These are phyloP conservation scores for Persicaria maculosa DNA, from an alignment of 148 eudicot genomes.

Conservation along the genomic window DNA sequence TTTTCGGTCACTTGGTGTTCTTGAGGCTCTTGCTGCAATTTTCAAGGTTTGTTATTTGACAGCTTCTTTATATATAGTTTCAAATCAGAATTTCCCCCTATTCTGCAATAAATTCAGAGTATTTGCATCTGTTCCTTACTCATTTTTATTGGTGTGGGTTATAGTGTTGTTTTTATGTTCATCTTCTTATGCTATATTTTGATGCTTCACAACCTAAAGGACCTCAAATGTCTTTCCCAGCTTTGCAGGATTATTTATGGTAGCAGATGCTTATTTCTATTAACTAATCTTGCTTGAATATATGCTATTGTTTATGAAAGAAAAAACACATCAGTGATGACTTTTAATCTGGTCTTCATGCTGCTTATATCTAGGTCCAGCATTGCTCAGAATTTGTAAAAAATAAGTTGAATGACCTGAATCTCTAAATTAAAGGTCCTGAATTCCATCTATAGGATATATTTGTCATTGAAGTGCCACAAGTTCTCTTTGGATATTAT, in stretches of 20 bases:
- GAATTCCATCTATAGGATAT: background rate
- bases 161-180: background rate
- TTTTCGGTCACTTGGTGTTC: constrained; percentile 77
- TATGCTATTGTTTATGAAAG: background rate
- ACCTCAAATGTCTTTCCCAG: background rate
- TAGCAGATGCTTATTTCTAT: background rate
- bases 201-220: background rate
- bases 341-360: background rate
- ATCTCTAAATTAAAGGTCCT: background rate
- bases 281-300: background rate
- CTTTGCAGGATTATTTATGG: background rate
- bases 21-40: constrained; percentile 75
- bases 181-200: background rate
- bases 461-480: background rate
- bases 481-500: background rate
- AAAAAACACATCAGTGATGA: constrained; percentile 3
- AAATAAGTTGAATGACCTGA: background rate
- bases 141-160: background rate
- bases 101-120: background rate
- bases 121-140: background rate
- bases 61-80: background rate
- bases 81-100: background rate
- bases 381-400: background rate
- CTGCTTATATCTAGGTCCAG: background rate
- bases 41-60: constrained; percentile 59